A percentile compares a stretch with the other conserved stretches of the same genome.
phyloP scores from a whole-genome alignment of 169 alveolate species.

The Perkinsus olseni region DNA sequence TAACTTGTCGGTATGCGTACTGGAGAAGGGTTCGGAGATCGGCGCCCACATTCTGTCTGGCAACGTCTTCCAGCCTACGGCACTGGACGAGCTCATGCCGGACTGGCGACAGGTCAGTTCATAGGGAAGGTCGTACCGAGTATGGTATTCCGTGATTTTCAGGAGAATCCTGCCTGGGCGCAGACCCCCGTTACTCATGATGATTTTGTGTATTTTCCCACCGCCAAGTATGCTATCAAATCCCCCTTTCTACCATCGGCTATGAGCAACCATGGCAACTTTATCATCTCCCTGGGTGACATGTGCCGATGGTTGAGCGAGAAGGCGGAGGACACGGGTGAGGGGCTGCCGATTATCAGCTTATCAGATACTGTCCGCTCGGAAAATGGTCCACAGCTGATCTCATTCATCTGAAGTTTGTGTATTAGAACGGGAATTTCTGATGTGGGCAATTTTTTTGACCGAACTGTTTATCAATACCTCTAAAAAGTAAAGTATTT shows the following conservation, averaged over 20 bases:
- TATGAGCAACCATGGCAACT: slow-evolving; percentile 54
- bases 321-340: slow-evolving; percentile 52
- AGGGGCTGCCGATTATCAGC: no score
- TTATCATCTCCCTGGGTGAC: slow-evolving; percentile 62
- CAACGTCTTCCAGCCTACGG: slow-evolving; percentile 52
- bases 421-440: no score
- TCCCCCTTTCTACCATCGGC: slow-evolving; percentile 54
- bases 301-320: slow-evolving; percentile 68
- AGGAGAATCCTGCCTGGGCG: slow-evolving; percentile 26
- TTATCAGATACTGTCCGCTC: no score
- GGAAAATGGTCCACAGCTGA: no score
- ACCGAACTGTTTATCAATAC: no score
- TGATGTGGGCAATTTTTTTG: no score
- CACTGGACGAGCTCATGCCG: slow-evolving; percentile 61
- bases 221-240: slow-evolving; percentile 21
- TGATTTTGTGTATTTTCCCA: slow-evolving; percentile 21
- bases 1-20: slow-evolving; percentile 50
- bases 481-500: no score
- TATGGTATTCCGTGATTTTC: not conserved
- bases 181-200: slow-evolving; percentile 40
- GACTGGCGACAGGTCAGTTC: slow-evolving; percentile 42
- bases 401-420: no score
- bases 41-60: slow-evolving; percentile 67
- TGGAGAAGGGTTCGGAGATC: slow-evolving; percentile 63
- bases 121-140: not conserved